phyloP scores from a whole-genome alignment of 208 protist species.

The Vickermania ingenoplastis region DNA sequence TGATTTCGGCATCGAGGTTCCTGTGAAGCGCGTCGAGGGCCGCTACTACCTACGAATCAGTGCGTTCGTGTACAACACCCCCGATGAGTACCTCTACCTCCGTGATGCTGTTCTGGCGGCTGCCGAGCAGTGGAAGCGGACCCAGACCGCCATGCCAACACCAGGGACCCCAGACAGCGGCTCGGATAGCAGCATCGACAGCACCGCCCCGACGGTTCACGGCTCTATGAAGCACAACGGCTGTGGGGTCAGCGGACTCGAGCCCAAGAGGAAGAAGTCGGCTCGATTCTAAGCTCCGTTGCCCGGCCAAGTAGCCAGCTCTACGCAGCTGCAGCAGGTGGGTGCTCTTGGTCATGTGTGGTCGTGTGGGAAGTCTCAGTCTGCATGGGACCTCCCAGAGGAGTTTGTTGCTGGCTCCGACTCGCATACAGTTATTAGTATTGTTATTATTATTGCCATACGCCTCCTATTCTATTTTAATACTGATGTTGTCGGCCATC shows the following conservation, averaged over 20 bases:
- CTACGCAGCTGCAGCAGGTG: too few relatives aligned
- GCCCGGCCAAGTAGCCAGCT: too few relatives aligned
- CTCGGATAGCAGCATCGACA: constrained; percentile 10
- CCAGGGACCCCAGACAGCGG: neutral
- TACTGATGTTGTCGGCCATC: too few relatives aligned
- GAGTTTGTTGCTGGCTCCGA: too few relatives aligned
- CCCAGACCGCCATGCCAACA: neutral
- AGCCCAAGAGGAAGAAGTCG: too few relatives aligned
- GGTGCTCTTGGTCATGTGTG: too few relatives aligned
- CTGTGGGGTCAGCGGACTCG: neutral
- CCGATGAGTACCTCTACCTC: constrained; percentile 75
- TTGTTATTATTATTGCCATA: too few relatives aligned
- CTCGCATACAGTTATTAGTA: too few relatives aligned
- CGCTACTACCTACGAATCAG: constrained; percentile 79
- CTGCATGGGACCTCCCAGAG: too few relatives aligned
- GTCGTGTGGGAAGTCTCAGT: too few relatives aligned
- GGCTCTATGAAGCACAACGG: neutral
- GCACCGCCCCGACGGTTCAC: constrained; percentile 2
- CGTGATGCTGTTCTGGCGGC: constrained; percentile 61
- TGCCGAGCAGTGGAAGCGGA: constrained; percentile 26
- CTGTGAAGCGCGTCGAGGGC: constrained; percentile 75
- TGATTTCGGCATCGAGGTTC: constrained; percentile 73
- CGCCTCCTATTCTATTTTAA: too few relatives aligned
- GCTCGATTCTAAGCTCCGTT: too few relatives aligned
- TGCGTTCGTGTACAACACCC: constrained; percentile 85